phyloP scores from a whole-genome alignment of 129 eudicot species.

The Chrysanthemum makinoi region DNA sequence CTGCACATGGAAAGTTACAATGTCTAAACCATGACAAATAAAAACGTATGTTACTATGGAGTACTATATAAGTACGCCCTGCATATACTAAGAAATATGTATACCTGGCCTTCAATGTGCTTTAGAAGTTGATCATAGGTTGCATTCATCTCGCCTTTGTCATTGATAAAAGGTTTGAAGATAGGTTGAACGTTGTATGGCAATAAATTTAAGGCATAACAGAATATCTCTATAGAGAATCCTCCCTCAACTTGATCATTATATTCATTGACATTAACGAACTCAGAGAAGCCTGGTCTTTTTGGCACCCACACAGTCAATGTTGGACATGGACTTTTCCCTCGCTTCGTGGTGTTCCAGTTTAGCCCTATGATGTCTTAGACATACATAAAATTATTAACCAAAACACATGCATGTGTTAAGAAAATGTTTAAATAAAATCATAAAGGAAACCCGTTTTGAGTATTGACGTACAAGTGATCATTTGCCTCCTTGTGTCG shows the following conservation, averaged over 20 bases:
- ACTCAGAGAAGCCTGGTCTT: slow-evolving; percentile 13
- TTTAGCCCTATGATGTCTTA: neutral
- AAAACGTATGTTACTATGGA: no score
- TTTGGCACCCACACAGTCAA: slow-evolving; percentile 27
- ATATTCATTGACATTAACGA: slow-evolving; percentile 3
- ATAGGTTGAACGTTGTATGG: slow-evolving; percentile 12
- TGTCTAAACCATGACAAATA: no score
- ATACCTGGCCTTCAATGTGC: slow-evolving; percentile 20
- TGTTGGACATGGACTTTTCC: slow-evolving; percentile 10
- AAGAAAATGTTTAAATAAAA: neutral
- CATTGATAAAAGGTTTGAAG: slow-evolving; percentile 16
- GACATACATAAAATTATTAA: neutral
- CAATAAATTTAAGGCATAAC: slow-evolving; percentile 13
- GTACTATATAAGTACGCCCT: no score
- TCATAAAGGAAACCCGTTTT: neutral
- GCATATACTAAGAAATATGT: neutral
- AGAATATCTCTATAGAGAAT: slow-evolving; percentile 25
- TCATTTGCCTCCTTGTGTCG: no score
- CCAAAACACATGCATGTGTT: neutral
- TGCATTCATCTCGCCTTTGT: slow-evolving; percentile 13
- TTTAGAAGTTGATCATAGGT: slow-evolving; percentile 16
- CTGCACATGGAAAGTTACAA: no score
- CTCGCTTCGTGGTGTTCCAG: neutral
- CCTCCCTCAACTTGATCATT: slow-evolving; percentile 20
- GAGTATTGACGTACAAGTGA: neutral